These are phyloP conservation scores for Fusarium pseudonygamai DNA, from an alignment of 2,329 filamentous ascomycete species.

Conservation along the genomic window DNA sequence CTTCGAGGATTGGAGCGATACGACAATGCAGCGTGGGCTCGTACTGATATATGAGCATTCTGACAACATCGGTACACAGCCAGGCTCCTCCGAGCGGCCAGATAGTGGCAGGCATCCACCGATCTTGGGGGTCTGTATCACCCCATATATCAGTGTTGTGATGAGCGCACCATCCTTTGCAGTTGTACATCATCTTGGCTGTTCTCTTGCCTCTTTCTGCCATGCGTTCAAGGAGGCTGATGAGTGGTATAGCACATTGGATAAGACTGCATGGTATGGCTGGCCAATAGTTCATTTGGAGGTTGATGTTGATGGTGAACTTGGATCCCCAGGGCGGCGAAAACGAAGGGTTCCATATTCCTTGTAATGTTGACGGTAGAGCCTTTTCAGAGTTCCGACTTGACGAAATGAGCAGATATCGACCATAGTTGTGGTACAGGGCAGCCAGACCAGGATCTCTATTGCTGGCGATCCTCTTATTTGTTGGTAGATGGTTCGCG, in stretches of 20 bases:
- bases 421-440: constrained; percentile 46
- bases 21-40: constrained; percentile 26
- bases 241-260: constrained; percentile 54
- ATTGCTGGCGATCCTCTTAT: constrained; percentile 18
- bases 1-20: constrained; percentile 46
- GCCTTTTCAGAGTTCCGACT: constrained; percentile 35
- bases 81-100: constrained; percentile 42
- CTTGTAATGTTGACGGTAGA: constrained; percentile 49
- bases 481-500: constrained; percentile 34
- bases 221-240: constrained; percentile 44
- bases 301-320: constrained; percentile 62
- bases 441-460: constrained; percentile 43
- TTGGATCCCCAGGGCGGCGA: constrained; percentile 56
- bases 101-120: constrained; percentile 42
- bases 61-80: constrained; percentile 38
- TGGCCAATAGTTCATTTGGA: constrained; percentile 64
- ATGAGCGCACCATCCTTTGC: constrained; percentile 49
- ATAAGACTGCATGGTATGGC: constrained; percentile 46
- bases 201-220: constrained; percentile 44
- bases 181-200: constrained; percentile 50
- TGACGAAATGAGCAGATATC: constrained; percentile 45
- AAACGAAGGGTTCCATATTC: constrained; percentile 48
- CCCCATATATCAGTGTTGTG: constrained; percentile 54
- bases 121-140: constrained; percentile 50
- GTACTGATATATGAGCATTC: constrained; percentile 38